Evolutionary conservation across 768 basidiomycete species (phyloP).

Genomic region (Rubroboletus satanas): DNA sequence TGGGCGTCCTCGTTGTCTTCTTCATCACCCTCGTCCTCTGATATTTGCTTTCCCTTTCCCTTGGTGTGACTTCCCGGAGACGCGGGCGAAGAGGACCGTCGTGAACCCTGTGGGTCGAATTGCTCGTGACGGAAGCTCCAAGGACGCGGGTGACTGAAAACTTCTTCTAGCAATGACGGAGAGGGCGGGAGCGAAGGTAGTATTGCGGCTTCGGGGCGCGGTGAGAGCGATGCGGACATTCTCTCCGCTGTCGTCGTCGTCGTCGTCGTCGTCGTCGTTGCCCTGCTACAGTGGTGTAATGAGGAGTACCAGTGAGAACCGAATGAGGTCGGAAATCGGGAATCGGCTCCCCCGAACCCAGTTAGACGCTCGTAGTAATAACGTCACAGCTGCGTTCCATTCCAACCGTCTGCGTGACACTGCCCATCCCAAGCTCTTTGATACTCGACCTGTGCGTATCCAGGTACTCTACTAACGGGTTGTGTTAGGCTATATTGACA

Average conservation of each 20-base stretch:
- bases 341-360: slow-evolving; percentile 19
- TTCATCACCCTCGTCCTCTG: slow-evolving; percentile 12
- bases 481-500: not conserved
- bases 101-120: slow-evolving; percentile 18
- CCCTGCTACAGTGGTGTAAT: not conserved
- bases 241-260: slow-evolving; percentile 13
- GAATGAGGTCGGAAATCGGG: slow-evolving; percentile 10
- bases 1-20: slow-evolving; percentile 24
- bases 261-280: slow-evolving; percentile 7
- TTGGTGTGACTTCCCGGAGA: slow-evolving; percentile 7
- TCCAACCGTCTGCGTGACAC: not conserved
- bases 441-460: not conserved
- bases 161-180: slow-evolving; percentile 40
- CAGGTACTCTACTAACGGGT: not conserved
- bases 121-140: slow-evolving; percentile 34
- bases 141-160: slow-evolving; percentile 36
- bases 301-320: not conserved
- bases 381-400: not conserved
- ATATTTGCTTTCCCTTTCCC: slow-evolving; percentile 34
- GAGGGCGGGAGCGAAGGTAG: slow-evolving; percentile 37
- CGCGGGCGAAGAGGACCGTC: slow-evolving; percentile 14
- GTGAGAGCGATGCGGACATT: slow-evolving; percentile 18
- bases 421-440: not conserved
- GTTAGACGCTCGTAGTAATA: slow-evolving; percentile 33
- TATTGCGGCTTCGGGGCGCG: slow-evolving; percentile 4